Base-by-base conservation (phyloP, 2,329 filamentous ascomycete genomes). In the Penicillium brasilianum region DNA sequence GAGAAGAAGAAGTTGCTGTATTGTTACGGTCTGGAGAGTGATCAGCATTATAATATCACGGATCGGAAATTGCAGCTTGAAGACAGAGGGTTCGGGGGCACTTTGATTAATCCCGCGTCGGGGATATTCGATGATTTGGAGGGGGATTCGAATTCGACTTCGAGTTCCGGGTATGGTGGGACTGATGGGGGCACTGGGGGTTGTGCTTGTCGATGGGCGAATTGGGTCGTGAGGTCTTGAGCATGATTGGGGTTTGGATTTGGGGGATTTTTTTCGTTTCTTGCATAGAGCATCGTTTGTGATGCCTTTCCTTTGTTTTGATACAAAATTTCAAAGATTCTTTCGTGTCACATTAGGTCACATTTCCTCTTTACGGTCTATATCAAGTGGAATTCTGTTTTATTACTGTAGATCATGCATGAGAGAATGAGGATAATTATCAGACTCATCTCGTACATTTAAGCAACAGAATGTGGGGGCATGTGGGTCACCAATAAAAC, bases 141-240 rank as follows among this genome's bases (percentile, higher is more conserved):
- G 10, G 44, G 59, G 10, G 64, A 32, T 25, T 55, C 57, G 20
- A 61, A 59, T 11, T 65, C 55, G 18, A 51, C 22, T 20, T 51
- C 30, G 20, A 51, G 16, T 16, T 69, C 71, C 13, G 75, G 69
- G 30, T 77, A 73, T 16, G 78, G 77, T 0, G 84, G 84, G 0
- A 80, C 87, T 59, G 86, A 88, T 74, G 86, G 86, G 1, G 86
- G 86, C 1, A 81, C 75, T 5, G 86, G 85, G 7, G 86, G 86
- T 0, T 88, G 86, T 77, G 69, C 69, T n/a, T 88, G 86, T 72
- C 75, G 80, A 66, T 88, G 86, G 85, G 78, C 81, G 71, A 88
- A 87, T 73, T 88, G 75, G 75, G 56, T 73, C 48, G 54, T 41
- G 16, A 62, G 48, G 9, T 44, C 41, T 16, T 69, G 57, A 34